A percentile compares a stretch with the other conserved stretches of the same genome.
Conservation (phyloP, 768 basidiomycete genomes). For the Fibroporia radiculosa region DNA sequence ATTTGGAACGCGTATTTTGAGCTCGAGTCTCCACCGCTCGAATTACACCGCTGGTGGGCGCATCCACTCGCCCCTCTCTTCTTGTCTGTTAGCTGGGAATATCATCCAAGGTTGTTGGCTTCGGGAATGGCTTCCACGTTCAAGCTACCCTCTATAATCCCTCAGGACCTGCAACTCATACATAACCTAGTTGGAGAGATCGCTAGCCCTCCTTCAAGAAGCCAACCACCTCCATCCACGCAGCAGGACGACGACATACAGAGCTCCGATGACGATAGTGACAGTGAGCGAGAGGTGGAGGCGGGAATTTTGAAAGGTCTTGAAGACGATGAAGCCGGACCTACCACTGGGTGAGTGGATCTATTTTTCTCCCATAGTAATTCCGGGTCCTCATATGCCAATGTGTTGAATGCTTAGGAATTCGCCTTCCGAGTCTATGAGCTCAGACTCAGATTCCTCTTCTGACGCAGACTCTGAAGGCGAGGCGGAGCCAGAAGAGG, state of each 20-base stretch:
- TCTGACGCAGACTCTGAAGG: conserved; percentile 27
- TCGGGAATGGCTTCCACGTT: conserved; percentile 27
- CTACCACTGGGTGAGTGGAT: conserved; percentile 3
- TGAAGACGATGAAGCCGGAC: conserved; percentile 30
- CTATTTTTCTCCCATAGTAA: neutral
- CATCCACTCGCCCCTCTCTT: no score
- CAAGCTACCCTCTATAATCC: conserved; percentile 50
- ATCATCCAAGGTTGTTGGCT: no score
- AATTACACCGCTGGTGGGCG: no score
- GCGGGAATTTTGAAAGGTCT: conserved; percentile 41
- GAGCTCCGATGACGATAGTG: conserved; percentile 41
- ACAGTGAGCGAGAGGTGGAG: conserved; percentile 70
- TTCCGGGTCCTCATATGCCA: no score
- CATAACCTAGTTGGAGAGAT: conserved; percentile 49
- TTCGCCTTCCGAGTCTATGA: conserved; percentile 13
- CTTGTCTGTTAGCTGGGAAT: no score
- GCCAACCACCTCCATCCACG: neutral
- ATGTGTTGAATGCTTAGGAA: no score
- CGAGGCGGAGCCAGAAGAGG: conserved; percentile 29
- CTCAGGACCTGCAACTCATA: conserved; percentile 73
- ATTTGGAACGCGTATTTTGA: no score
- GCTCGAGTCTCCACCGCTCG: no score
- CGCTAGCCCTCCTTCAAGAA: conserved; percentile 6
- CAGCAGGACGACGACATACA: conserved; percentile 32
- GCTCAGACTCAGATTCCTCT: conserved; percentile 23